Evolutionary conservation across 306 rosid genomes (phyloP).

Genomic region (Quercus parvula): DNA sequence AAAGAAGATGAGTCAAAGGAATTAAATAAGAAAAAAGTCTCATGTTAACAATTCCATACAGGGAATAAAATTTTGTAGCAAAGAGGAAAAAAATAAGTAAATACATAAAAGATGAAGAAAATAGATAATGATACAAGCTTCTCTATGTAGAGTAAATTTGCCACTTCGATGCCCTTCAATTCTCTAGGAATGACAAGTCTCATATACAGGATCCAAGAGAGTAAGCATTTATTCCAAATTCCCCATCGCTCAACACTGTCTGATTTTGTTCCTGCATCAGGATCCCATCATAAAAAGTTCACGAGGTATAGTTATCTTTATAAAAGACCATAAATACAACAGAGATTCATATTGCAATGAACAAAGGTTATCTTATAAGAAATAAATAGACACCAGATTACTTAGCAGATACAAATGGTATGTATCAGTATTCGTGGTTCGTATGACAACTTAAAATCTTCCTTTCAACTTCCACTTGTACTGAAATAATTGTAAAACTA

Average conservation of each 20-base stretch:
- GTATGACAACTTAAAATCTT: neutral
- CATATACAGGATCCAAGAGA: slow-evolving; percentile 59
- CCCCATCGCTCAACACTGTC: slow-evolving; percentile 47
- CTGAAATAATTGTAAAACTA: neutral
- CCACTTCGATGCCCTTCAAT: slow-evolving; percentile 4
- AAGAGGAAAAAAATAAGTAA: slow-evolving; percentile 4
- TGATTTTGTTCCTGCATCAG: slow-evolving; percentile 65
- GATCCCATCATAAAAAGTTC: slow-evolving; percentile 10
- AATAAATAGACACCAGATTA: neutral
- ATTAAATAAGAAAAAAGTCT: slow-evolving; percentile 2
- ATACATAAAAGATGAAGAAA: slow-evolving; percentile 25
- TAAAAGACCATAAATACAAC: neutral
- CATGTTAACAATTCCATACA: slow-evolving; percentile 23
- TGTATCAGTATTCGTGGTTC: neutral
- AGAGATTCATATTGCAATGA: neutral
- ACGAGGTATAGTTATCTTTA: neutral
- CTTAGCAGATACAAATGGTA: neutral
- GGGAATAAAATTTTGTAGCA: slow-evolving; percentile 18
- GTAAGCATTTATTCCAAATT: slow-evolving; percentile 49
- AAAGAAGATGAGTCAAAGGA: slow-evolving; percentile 6
- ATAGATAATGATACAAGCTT: slow-evolving; percentile 30
- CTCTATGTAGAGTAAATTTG: slow-evolving; percentile 20
- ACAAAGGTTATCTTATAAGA: neutral
- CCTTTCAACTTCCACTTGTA: neutral
- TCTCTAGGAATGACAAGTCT: slow-evolving; percentile 30